Percentiles rank a stretch among this genome's conserved stretches.
Conservation (phyloP, 2,329 filamentous ascomycete species). For the Nemania sp. region DNA sequence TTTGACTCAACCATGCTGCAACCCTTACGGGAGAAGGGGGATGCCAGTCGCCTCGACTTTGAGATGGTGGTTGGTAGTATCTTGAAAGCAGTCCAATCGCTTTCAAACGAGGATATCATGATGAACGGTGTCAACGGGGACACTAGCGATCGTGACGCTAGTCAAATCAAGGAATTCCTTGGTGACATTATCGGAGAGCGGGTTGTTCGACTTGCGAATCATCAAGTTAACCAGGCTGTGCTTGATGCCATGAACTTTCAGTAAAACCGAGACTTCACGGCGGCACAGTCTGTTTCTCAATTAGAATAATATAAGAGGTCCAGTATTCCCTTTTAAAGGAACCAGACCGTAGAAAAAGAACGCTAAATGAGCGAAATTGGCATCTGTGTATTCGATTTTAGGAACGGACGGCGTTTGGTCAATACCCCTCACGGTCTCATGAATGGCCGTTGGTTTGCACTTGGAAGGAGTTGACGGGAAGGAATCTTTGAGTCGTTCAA, state of each 20-base stretch:
- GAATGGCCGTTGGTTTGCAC: slow-evolving; percentile 40
- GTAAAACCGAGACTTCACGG: slow-evolving; percentile 44
- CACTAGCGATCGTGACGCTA: slow-evolving; percentile 54
- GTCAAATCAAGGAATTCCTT: slow-evolving; percentile 66
- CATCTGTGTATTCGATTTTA: background rate
- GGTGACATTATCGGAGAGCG: slow-evolving; percentile 66
- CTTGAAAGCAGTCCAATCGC: slow-evolving; percentile 63
- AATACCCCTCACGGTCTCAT: slow-evolving; percentile 44
- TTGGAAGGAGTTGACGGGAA: slow-evolving; percentile 11
- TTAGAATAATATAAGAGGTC: background rate
- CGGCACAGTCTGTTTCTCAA: background rate
- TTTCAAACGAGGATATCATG: slow-evolving; percentile 54
- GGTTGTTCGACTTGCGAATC: slow-evolving; percentile 60
- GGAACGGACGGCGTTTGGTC: slow-evolving; percentile 38
- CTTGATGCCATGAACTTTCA: slow-evolving; percentile 68
- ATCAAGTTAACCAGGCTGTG: slow-evolving; percentile 62
- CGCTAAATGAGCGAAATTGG: background rate
- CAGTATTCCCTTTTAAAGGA: background rate
- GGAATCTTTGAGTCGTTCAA: background rate
- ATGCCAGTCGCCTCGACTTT: slow-evolving; percentile 60
- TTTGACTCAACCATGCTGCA: slow-evolving; percentile 66
- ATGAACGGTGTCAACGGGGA: slow-evolving; percentile 58
- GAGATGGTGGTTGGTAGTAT: slow-evolving; percentile 69
- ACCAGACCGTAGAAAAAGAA: background rate
- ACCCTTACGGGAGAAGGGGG: slow-evolving; percentile 62